Percentiles rank a stretch among this genome's conserved stretches.
These are phyloP conservation scores for Candida suzukii DNA, from an alignment of 805 yeast species.

Conservation along the genomic window DNA sequence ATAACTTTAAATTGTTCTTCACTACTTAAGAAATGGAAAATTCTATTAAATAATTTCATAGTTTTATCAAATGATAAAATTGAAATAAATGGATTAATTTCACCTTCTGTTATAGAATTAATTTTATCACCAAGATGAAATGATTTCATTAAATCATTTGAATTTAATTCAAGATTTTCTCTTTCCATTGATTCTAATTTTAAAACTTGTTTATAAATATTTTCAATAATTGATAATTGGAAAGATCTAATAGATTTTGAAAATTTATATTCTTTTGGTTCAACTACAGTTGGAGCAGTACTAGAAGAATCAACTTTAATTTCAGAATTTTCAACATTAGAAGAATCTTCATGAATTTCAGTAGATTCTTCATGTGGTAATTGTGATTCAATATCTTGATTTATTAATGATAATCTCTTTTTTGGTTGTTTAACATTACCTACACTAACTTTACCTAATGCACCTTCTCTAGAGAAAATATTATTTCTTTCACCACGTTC, in stretches of 20 bases:
- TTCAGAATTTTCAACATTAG: constrained; percentile 1
- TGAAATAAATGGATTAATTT: constrained; percentile 76
- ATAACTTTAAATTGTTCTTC: constrained; percentile 73
- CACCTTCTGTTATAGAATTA: constrained; percentile 38
- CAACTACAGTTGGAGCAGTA: too few species aligned
- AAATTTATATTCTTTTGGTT: constrained; percentile 25
- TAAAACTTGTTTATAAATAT: constrained; percentile 68
- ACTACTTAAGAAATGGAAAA: constrained; percentile 71
- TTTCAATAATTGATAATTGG: constrained; percentile 66
- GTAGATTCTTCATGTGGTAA: constrained; percentile 26
- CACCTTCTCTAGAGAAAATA: constrained; percentile 67
- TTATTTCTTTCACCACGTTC: constrained; percentile 64
- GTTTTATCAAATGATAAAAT: constrained; percentile 81
- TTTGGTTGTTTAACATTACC: constrained; percentile 83
- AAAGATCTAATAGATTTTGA: constrained; percentile 38
- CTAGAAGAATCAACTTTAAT: too few species aligned
- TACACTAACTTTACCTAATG: constrained; percentile 78
- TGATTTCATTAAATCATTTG: constrained; percentile 63
- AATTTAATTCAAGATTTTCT: constrained; percentile 40
- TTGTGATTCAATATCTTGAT: constrained; percentile 38
- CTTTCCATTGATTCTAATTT: constrained; percentile 72
- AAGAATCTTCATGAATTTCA: constrained; percentile 8
- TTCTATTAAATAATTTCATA: constrained; percentile 80
- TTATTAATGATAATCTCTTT: constrained; percentile 64
- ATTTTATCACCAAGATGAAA: constrained; percentile 64